Evolutionary conservation across 495 filamentous ascomycete species (phyloP).

Genomic region (Trypethelium eluteriae): DNA sequence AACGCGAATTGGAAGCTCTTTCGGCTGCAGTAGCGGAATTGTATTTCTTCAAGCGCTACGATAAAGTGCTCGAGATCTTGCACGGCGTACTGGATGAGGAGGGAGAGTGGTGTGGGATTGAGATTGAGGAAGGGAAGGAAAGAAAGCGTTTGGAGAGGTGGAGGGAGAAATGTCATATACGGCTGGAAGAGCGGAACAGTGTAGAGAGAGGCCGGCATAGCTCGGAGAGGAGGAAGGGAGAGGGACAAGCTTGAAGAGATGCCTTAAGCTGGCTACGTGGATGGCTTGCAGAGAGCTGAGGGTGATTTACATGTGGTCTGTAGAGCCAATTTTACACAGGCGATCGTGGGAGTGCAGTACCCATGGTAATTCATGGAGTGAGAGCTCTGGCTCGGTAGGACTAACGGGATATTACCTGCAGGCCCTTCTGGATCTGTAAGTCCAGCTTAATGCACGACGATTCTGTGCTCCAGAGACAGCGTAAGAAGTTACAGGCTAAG

Average conservation of each 20-base stretch:
- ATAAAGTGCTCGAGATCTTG: slow-evolving; percentile 16
- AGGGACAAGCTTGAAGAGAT: not conserved
- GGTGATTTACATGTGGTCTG: too few relatives aligned
- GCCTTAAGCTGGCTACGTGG: not conserved
- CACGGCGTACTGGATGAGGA: not conserved
- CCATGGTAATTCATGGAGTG: too few relatives aligned
- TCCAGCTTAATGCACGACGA: not conserved
- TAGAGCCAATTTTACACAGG: too few relatives aligned
- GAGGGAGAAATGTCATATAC: slow-evolving; percentile 7
- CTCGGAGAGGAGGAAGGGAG: not conserved
- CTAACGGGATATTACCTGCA: not conserved
- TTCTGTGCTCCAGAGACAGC: not conserved
- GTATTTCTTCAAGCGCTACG: slow-evolving; percentile 19
- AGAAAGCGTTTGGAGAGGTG: slow-evolving; percentile 15
- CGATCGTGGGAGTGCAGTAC: too few relatives aligned
- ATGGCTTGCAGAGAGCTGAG: too few relatives aligned
- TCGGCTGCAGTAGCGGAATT: slow-evolving; percentile 23
- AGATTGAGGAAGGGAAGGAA: slow-evolving; percentile 17
- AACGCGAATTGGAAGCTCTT: slow-evolving; percentile 19
- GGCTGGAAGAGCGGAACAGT: not conserved
- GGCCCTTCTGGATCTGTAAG: not conserved
- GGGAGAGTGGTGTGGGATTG: too few relatives aligned
- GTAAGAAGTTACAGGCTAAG: not conserved
- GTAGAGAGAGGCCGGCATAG: not conserved
- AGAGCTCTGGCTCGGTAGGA: too few relatives aligned